Evolutionary conservation across 208 protist genomes (phyloP).

Genomic region (Strigomonas culicis): DNA sequence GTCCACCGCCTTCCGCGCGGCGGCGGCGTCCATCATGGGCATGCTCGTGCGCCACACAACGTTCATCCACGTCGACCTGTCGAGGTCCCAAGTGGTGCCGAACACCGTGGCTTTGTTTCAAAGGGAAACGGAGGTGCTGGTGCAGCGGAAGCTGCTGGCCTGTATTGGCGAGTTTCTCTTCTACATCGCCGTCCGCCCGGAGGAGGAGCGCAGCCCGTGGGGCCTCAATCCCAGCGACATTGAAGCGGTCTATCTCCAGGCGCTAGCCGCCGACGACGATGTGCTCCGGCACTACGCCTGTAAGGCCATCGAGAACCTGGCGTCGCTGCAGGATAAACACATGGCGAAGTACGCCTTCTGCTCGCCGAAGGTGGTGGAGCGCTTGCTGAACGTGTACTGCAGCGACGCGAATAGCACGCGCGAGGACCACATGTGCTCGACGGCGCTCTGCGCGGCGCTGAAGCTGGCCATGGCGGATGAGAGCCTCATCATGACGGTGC

Average conservation of each 20-base stretch:
- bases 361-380: conserved; percentile 43
- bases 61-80: conserved; percentile 65
- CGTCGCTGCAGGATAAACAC: conserved; percentile 49
- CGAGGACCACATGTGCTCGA: conserved; percentile 80
- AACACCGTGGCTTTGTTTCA: conserved; percentile 50
- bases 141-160: conserved; percentile 71
- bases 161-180: conserved; percentile 90
- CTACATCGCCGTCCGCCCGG: conserved; percentile 80
- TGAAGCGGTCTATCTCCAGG: conserved; percentile 36
- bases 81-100: conserved; percentile 57
- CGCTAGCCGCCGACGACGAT: conserved; percentile 68
- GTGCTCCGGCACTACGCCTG: conserved; percentile 86
- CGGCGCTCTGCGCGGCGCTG: conserved; percentile 72
- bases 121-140: conserved; percentile 46
- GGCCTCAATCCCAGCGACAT: conserved; percentile 36
- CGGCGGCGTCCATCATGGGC: conserved; percentile 79
- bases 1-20: conserved; percentile 41
- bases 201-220: conserved; percentile 57
- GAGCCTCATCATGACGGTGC: conserved; percentile 46
- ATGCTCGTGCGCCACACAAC: conserved; percentile 81
- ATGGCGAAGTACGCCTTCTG: conserved; percentile 53
- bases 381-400: conserved; percentile 64
- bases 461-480: conserved; percentile 72
- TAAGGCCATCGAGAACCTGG: conserved; percentile 89
- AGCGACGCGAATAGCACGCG: conserved; percentile 32